Base-by-base conservation (phyloP, 768 basidiomycete genomes). In the Wakefieldia striispora region DNA sequence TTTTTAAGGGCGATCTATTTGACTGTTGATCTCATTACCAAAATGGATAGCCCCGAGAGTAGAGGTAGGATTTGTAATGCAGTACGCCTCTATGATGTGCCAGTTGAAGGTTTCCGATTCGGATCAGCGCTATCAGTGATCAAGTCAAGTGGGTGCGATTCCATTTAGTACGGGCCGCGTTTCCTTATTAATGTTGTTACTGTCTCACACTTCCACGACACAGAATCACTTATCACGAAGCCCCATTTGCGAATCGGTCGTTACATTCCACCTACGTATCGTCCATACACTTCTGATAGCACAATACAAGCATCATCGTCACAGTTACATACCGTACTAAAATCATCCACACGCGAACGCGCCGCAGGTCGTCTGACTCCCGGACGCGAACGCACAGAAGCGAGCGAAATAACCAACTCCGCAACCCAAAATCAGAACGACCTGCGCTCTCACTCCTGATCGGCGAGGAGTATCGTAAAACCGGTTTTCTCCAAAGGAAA, bases 371-470 rank as follows among this genome's bases (percentile, higher is more conserved):
- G 43, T 46, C 39, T 11, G 35, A 43, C 50, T 47, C 36, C 39
- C 33, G 47, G 56, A 49, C 19, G 48, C 42, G 44, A 58, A 49
- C 50, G 36, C 50, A 33, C 10, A 36, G 8, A 39, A 24, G 19
- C 19, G 43, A 21, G 48, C 34, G 29, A 10, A 51, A 49, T 51
- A 51, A 46, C 33, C 44, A 53, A 45, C 49, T 46, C 54, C 56
- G 56, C 42, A 53, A 44, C 53, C 50, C 51, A 48, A 43, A 16
- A 35, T 47, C 44, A 17, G 35, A 43, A 55, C 58, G 64, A 45
- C 64, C 61, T 10, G 64, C 64, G 51, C 55, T 51, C 51, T 10
- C 47, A 38, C 29, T 23, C 50, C 53, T 39, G 54, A 55, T 60
- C 43, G 53, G 45, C 31, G 37, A 43, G 46, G 44, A 47, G 53